These are phyloP conservation scores for Botryotinia globosa DNA, from an alignment of 2,329 filamentous ascomycete genomes.

Conservation along the genomic window DNA sequence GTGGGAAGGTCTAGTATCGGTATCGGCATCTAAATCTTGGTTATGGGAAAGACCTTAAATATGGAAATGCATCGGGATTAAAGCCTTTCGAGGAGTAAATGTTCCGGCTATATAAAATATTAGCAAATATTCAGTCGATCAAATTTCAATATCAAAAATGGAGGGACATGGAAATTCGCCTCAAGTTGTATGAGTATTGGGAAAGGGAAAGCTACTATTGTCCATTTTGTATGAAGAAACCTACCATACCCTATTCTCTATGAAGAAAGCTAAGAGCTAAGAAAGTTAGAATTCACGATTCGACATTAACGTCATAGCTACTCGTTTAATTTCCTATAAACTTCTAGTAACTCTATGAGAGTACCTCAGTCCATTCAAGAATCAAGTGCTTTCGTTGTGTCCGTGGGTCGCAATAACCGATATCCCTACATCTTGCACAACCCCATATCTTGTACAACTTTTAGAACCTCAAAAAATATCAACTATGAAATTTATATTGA, in stretches of 20 bases:
- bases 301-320: background rate
- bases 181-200: background rate
- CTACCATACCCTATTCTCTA: background rate
- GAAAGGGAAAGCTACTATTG: background rate
- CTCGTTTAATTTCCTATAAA: background rate
- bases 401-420: no score
- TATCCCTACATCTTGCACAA: no score
- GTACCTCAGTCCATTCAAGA: no score
- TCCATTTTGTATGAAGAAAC: background rate
- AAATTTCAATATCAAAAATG: no score
- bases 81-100: background rate
- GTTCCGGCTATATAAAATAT: background rate
- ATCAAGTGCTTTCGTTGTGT: background rate
- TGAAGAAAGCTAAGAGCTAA: background rate
- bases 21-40: slow-evolving; percentile 4
- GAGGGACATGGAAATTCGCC: no score
- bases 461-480: no score
- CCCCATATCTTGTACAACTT: no score
- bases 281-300: background rate
- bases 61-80: background rate
- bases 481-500: no score
- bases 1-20: background rate
- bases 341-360: background rate
- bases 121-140: background rate
- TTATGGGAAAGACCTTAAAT: background rate